Percentiles rank a stretch among this genome's conserved stretches.
phyloP scores from a whole-genome alignment of 306 rosid species.

The Acacia acuminata region DNA sequence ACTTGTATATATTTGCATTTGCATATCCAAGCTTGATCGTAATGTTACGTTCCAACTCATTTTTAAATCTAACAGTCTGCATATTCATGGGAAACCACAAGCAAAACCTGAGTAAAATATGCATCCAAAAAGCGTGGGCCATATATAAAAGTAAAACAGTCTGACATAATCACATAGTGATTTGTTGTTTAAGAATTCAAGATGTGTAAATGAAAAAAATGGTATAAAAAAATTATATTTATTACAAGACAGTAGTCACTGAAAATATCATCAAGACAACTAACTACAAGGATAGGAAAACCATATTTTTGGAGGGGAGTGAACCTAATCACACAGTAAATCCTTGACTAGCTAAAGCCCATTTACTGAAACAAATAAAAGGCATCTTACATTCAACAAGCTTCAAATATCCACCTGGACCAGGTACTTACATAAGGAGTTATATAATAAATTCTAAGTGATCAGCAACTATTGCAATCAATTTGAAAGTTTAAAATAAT shows the following conservation, averaged over 20 bases:
- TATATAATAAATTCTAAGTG: neutral
- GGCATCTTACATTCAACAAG: slow-evolving; percentile 10
- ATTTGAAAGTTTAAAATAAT: neutral
- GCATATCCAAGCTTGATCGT: slow-evolving; percentile 82
- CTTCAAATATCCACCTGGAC: neutral
- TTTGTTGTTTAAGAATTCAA: neutral
- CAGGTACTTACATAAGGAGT: neutral
- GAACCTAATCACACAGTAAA: neutral
- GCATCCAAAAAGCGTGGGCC: neutral
- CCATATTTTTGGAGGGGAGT: neutral
- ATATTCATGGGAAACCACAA: slow-evolving; percentile 17
- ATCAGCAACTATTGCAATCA: neutral
- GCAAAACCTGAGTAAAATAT: slow-evolving; percentile 8
- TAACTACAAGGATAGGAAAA: neutral
- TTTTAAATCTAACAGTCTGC: slow-evolving; percentile 93
- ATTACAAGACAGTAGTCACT: neutral
- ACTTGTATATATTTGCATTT: slow-evolving; percentile 69
- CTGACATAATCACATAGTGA: neutral
- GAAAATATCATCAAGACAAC: neutral
- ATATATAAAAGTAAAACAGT: slow-evolving; percentile 17
- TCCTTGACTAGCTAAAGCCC: neutral
- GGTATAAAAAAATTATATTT: neutral
- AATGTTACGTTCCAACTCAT: slow-evolving; percentile 78
- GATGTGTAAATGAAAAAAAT: neutral
- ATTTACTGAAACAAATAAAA: neutral